Evolutionary conservation across 495 filamentous ascomycete species (phyloP), one percentile per base, ranked within the genome.

Genomic region (Xylaria longipes): DNA sequence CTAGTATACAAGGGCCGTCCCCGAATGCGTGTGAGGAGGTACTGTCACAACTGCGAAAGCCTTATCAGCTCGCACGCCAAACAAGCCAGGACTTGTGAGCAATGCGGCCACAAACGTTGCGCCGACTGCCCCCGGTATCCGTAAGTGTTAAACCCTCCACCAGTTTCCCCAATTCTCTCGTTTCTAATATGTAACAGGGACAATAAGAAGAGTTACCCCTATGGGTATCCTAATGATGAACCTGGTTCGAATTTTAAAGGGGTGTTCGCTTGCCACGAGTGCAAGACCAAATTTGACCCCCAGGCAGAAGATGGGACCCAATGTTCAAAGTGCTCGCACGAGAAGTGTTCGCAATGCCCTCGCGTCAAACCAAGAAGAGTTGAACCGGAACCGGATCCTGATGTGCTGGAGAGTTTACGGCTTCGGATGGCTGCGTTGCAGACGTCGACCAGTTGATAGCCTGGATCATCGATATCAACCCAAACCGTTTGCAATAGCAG

Each of bases 41-140:
- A 83, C 68, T 98, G 95, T 78, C 94, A 97, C 77, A 81, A 87
- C 63, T 97, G 95, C 77, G 75, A 87, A 56, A 88, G 84, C 15
- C 75, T 88, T 15, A 97, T 96, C 78, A 80, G 74, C 15, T 77
- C 82, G 11, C 81, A 84, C 43, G 74, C 81, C 25, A 89, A 87
- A 68, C 80, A 85, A 43, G 80, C 83, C 41, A 91, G 89, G 76
- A 85, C 90, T 64, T 97, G 94, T 78, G 80, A 81, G 17, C 87
- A 84, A 69, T 97, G 94, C 78, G 84, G 84, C 52, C 95, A 98
- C 81, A 76, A 86, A 33, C 91, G 93, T 46, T 97, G 95, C 87
- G 92, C 89, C 73, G 88, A 87, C 68, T 97, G 94, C 80, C 94
- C 93, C 15, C 79, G 94, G 50, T 90, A 93, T 70, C 93, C 94